Evolutionary conservation across 1,284 basidiomycete genomes (phyloP).

Genomic region (Fomitopsis betulina): DNA sequence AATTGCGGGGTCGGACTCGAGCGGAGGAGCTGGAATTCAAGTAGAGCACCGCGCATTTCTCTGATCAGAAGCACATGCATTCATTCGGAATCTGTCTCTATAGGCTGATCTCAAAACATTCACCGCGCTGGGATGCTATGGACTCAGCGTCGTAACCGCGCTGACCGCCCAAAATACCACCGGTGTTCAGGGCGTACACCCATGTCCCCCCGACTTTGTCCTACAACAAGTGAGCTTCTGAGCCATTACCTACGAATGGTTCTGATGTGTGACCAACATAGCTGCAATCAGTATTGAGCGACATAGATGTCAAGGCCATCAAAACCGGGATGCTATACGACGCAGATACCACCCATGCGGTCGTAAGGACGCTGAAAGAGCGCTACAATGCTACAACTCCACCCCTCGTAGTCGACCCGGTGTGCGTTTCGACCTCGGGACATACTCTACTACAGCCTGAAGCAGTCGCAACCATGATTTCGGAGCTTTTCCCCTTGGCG

Average conservation of each 20-base stretch:
- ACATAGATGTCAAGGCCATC: conserved; percentile 72
- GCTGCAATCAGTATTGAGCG: conserved; percentile 72
- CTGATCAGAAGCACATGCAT: not conserved
- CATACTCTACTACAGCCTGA: conserved; percentile 71
- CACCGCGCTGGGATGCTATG: conserved; percentile 78
- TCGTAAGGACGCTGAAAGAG: conserved; percentile 40
- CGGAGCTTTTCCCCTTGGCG: conserved; percentile 69
- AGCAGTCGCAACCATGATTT: conserved; percentile 59
- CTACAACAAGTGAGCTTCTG: conserved; percentile 53
- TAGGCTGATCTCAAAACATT: conserved; percentile 87
- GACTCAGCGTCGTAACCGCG: conserved; percentile 84
- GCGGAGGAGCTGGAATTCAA: conserved; percentile 90
- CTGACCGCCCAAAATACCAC: conserved; percentile 90
- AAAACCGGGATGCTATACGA: conserved; percentile 90
- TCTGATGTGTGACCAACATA: conserved; percentile 26
- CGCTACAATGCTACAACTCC: conserved; percentile 36
- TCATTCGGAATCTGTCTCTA: not conserved
- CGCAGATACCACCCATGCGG: conserved; percentile 39
- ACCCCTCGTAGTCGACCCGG: conserved; percentile 80
- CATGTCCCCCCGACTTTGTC: conserved; percentile 65
- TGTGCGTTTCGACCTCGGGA: conserved; percentile 91
- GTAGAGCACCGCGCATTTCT: conserved; percentile 34
- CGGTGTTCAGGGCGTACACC: conserved; percentile 75
- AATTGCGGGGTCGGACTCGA: conserved; percentile 84
- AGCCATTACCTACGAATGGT: not conserved